Evolutionary conservation across 805 yeast species (phyloP).

Genomic region (Schwanniomyces pseudopolymorphus): DNA sequence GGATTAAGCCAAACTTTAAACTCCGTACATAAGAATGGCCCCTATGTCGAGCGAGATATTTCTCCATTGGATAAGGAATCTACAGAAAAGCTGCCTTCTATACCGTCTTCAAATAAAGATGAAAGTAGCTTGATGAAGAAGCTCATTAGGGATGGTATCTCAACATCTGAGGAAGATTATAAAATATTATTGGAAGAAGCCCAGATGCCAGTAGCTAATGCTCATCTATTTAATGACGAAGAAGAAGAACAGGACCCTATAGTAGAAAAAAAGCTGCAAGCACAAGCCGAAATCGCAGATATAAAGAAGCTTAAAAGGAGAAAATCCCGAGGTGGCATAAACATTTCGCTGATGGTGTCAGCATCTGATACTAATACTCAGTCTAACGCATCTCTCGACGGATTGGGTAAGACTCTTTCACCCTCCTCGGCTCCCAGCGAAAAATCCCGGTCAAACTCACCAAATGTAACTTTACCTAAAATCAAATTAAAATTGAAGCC

Average conservation of each 20-base stretch:
- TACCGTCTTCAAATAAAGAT: background rate
- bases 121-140: conserved; percentile 36
- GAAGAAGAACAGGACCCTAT: conserved; percentile 15
- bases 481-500: conserved; percentile 10
- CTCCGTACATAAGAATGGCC: conserved; percentile 17
- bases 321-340: conserved; percentile 28
- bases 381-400: background rate
- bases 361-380: background rate
- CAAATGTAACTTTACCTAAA: conserved; percentile 7
- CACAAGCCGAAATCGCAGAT: conserved; percentile 1
- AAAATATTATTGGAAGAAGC: conserved; percentile 31
- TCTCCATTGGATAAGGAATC: conserved; percentile 13
- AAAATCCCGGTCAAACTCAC: conserved; percentile 1
- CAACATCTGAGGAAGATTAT: conserved; percentile 29
- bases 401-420: background rate
- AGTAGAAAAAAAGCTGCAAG: conserved; percentile 4
- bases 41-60: conserved; percentile 8
- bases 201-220: conserved; percentile 26
- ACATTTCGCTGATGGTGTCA: conserved; percentile 10
- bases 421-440: background rate
- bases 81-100: background rate
- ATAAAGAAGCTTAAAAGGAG: conserved; percentile 18
- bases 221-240: conserved; percentile 43
- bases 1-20: conserved; percentile 28
- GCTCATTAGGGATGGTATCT: conserved; percentile 31